Base-by-base conservation (phyloP, 306 rosid genomes). In the Trifolium pratense region DNA sequence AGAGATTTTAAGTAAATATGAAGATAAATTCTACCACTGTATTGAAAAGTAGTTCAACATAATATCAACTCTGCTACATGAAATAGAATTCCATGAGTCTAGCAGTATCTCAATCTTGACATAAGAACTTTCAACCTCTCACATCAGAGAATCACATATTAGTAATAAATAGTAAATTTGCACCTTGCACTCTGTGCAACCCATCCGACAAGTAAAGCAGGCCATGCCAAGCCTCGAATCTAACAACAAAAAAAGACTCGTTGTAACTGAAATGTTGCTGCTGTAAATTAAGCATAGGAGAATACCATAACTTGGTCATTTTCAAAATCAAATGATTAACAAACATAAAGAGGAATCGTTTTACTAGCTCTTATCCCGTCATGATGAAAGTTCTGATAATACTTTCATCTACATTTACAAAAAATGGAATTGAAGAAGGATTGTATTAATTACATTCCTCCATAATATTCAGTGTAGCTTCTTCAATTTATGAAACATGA, bases 131-230 rank as follows among this genome's bases (percentile, higher is more conserved):
- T 37, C 15, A 83, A 59, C 26, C 55, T 46, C 62, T 67, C 31
- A 20, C 31, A 8, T 71, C 76, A 75, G 73, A 58, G 55, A 73
- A 66, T 34, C 67, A 34, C 48, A 39, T 60, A 26, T 73, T 21
- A 73, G 71, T 68, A 80, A 80, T 39, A 45, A 61, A 79, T 52
- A 72, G 43, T 61, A 48, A 64, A 59, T 52, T 65, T 73, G 26
- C 63, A 88, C 90, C 93, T 88, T 73, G 93, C 93, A 51, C 93
- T 88, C 68, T 88, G 89, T 61, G 93, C 87, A 68, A 88, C 87
- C 87, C 86, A 84, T 48, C 93, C 93, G 57, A 79, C 82, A 78
- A 88, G 93, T 42, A 88, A 59, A 71, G 93, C 90, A 72, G 93
- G 90, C 93, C 90, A 88, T 0, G 93, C 90, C 65, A 86, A 82